These are phyloP conservation scores for Pseudophaeomoniella oleicola DNA, from an alignment of 2,329 filamentous ascomycete genomes.

Conservation along the genomic window DNA sequence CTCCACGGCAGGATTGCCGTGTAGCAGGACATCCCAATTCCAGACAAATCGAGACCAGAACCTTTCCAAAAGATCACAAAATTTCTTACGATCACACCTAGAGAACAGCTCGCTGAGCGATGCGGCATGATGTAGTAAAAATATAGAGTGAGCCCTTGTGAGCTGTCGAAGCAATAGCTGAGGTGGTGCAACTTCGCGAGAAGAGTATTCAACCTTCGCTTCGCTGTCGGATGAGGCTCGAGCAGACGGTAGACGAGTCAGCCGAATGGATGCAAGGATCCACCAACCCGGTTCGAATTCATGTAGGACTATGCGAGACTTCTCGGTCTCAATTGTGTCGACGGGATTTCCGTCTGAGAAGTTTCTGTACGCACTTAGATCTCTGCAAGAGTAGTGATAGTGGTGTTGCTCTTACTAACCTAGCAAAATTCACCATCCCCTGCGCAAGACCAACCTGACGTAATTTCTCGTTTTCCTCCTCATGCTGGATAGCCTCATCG, in stretches of 20 bases:
- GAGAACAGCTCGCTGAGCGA: conserved; percentile 58
- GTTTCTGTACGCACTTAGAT: conserved; percentile 34
- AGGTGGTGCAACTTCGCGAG: conserved; percentile 75
- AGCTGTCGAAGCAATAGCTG: conserved; percentile 67
- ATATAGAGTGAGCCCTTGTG: conserved; percentile 65
- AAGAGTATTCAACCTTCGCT: conserved; percentile 61
- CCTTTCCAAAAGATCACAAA: conserved; percentile 56
- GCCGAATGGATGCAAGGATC: conserved; percentile 79
- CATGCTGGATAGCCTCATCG: conserved; percentile 12
- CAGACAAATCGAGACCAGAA: conserved; percentile 63
- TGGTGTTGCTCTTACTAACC: conserved; percentile 25
- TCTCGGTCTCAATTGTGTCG: conserved; percentile 82
- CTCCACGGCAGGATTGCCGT: conserved; percentile 71
- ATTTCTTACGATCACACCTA: conserved; percentile 49
- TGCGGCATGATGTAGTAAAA: conserved; percentile 73
- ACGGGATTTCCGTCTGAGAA: conserved; percentile 68
- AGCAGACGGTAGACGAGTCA: conserved; percentile 54
- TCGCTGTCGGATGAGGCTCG: conserved; percentile 24
- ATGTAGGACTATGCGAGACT: conserved; percentile 66
- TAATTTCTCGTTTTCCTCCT: conserved; percentile 71
- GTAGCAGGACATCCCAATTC: conserved; percentile 76
- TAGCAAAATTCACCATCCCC: conserved; percentile 86
- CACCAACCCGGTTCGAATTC: conserved; percentile 91
- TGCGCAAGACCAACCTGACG: conserved; percentile 92
- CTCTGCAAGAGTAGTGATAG: conserved; percentile 1